phyloP scores from a whole-genome alignment of 192 early-diverging fungal genomes.

The Funneliformis mosseae region DNA sequence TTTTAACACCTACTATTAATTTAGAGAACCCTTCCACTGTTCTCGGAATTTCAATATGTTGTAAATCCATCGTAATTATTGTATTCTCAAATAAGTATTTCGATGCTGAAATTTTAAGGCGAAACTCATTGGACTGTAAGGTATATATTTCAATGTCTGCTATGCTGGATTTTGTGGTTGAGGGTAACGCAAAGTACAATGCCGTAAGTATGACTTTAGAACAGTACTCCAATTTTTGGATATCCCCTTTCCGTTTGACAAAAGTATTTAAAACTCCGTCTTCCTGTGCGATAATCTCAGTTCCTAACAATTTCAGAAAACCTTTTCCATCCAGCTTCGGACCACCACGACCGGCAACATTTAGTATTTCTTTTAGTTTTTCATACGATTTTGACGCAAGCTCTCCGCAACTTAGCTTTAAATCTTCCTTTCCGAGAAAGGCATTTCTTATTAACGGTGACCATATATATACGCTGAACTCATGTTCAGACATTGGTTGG shows the following conservation, averaged over 20 bases:
- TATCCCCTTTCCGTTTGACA: neutral
- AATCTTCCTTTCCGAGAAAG: neutral
- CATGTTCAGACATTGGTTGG: conserved; percentile 11
- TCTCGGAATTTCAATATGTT: conserved; percentile 2
- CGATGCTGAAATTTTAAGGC: conserved; percentile 4
- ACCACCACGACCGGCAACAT: neutral
- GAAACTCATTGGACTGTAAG: conserved; percentile 3
- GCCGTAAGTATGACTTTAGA: conserved; percentile 9
- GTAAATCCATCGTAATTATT: conserved; percentile 14
- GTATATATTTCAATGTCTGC: conserved; percentile 10
- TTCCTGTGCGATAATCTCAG: no score
- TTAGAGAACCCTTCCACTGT: conserved; percentile 16
- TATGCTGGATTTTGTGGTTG: neutral
- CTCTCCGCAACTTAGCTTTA: neutral
- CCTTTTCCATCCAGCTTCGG: neutral
- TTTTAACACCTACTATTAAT: conserved; percentile 1
- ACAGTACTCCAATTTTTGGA: conserved; percentile 13
- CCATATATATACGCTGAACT: conserved; percentile 10
- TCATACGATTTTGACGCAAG: neutral
- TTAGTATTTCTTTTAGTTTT: neutral
- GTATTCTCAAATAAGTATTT: conserved; percentile 14
- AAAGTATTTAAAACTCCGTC: no score
- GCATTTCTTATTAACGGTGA: neutral
- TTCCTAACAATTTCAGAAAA: neutral
- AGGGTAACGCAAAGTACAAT: conserved; percentile 4